phyloP scores from a whole-genome alignment of 306 rosid genomes.

The Castanea crenata region DNA sequence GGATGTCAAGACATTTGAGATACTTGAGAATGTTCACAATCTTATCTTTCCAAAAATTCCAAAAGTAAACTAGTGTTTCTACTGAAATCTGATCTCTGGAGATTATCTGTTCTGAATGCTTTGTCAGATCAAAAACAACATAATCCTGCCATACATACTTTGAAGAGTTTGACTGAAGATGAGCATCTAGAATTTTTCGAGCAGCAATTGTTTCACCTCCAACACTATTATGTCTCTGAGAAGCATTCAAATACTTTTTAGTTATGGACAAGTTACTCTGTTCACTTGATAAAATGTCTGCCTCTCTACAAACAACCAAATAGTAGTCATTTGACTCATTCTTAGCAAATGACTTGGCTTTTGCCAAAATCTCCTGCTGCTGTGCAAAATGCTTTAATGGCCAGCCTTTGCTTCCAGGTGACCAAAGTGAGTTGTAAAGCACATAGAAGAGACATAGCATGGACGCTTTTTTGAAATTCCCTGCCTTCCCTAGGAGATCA shows the following conservation, averaged over 20 bases:
- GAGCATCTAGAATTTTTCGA: conserved; percentile 60
- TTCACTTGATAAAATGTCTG: conserved; percentile 39
- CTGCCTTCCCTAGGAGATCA: conserved; percentile 57
- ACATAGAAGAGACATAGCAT: conserved; percentile 41
- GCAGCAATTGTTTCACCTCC: conserved; percentile 54
- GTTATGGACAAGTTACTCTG: conserved; percentile 8
- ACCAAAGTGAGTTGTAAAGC: conserved; percentile 64
- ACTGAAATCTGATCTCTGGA: conserved; percentile 39
- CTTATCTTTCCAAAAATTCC: conserved; percentile 67
- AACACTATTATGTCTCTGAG: conserved; percentile 33
- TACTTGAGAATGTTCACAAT: conserved; percentile 32
- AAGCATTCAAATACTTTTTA: conserved; percentile 33
- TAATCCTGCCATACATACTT: conserved; percentile 44
- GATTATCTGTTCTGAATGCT: conserved; percentile 24
- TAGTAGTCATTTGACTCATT: conserved; percentile 27
- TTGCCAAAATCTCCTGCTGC: conserved; percentile 46
- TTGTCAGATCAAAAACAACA: conserved; percentile 21
- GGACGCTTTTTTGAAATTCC: conserved; percentile 47
- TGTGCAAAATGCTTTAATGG: conserved; percentile 49
- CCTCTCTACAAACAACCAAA: conserved; percentile 44
- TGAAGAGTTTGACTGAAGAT: conserved; percentile 33
- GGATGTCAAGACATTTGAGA: conserved; percentile 31
- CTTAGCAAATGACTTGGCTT: conserved; percentile 49
- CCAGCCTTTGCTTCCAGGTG: conserved; percentile 63
- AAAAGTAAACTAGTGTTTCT: conserved; percentile 57